phyloP scores from a whole-genome alignment of 352 stramenopile genomes.

The Sclerospora graminicola region DNA sequence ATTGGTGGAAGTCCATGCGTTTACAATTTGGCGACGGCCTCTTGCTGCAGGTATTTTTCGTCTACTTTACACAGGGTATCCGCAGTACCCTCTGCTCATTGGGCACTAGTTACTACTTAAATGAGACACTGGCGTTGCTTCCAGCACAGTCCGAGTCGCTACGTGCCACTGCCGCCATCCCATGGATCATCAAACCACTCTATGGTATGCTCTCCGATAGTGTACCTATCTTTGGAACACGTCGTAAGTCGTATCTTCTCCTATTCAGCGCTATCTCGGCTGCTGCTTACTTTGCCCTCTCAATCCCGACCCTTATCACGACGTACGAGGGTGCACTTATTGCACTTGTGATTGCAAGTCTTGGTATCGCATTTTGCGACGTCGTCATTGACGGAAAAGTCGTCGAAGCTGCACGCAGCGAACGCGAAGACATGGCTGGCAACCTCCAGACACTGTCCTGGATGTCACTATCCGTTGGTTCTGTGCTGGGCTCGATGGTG shows the following conservation, averaged over 20 bases:
- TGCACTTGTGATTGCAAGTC: conserved; percentile 59
- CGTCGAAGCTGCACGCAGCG: conserved; percentile 54
- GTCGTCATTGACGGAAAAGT: conserved; percentile 77
- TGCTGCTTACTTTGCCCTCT: conserved; percentile 47
- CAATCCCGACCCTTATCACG: conserved; percentile 41
- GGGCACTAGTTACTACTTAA: conserved; percentile 72
- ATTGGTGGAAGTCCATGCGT: conserved; percentile 55
- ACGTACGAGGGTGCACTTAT: conserved; percentile 42
- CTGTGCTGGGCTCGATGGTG: conserved; percentile 58
- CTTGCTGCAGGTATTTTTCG: conserved; percentile 74
- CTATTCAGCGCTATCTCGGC: conserved; percentile 57
- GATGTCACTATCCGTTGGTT: conserved; percentile 61
- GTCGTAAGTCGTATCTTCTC: conserved; percentile 72
- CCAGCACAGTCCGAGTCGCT: conserved; percentile 59
- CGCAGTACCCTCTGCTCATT: conserved; percentile 67
- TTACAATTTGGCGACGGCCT: conserved; percentile 57
- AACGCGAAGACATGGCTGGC: conserved; percentile 60
- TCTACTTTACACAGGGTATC: conserved; percentile 76
- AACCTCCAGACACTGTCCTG: conserved; percentile 76
- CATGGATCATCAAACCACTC: conserved; percentile 75
- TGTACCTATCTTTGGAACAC: conserved; percentile 58
- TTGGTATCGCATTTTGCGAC: conserved; percentile 72
- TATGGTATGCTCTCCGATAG: conserved; percentile 75
- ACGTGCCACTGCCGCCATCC: conserved; percentile 53
- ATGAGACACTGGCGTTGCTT: conserved; percentile 56